A percentile compares a stretch with the other conserved stretches of the same genome.
Evolutionary conservation across 805 yeast genomes (phyloP).

Genomic region (Dipodascus geniculatus): DNA sequence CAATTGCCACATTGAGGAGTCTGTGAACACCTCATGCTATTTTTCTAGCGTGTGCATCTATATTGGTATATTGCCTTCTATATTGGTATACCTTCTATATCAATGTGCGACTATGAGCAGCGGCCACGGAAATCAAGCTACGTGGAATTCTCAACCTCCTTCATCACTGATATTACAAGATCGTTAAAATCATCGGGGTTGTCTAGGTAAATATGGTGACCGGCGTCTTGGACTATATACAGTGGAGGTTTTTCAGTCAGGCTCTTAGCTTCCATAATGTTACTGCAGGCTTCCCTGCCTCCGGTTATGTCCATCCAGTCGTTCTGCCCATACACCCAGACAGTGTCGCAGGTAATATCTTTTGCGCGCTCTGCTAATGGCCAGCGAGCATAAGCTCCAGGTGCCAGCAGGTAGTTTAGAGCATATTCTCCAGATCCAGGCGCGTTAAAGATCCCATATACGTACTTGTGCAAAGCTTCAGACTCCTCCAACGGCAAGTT

Average conservation of each 20-base stretch:
- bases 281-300: constrained; percentile 26
- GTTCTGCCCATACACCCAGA: constrained; percentile 77
- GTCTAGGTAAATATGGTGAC: constrained; percentile 67
- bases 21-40: no score
- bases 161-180: constrained; percentile 37
- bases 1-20: not conserved
- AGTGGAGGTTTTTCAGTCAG: constrained; percentile 8
- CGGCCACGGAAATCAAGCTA: no score
- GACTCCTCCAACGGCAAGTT: constrained; percentile 36
- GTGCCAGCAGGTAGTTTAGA: constrained; percentile 69
- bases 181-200: constrained; percentile 42
- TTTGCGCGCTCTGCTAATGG: constrained; percentile 50
- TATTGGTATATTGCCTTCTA: no score
- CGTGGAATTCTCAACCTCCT: constrained; percentile 9
- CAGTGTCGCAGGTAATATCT: constrained; percentile 42
- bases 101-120: no score
- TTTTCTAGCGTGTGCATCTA: no score
- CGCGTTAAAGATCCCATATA: constrained; percentile 75
- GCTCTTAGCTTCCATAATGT: constrained; percentile 11
- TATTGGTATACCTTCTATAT: no score
- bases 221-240: constrained; percentile 38
- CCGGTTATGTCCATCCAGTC: constrained; percentile 54
- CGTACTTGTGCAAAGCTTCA: constrained; percentile 56
- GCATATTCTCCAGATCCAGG: constrained; percentile 92
- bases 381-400: constrained; percentile 81